Percentiles rank a stretch among this genome's conserved stretches.
phyloP scores from a whole-genome alignment of 176 grass and related monocot genomes.

The Oryza rufipogon region DNA sequence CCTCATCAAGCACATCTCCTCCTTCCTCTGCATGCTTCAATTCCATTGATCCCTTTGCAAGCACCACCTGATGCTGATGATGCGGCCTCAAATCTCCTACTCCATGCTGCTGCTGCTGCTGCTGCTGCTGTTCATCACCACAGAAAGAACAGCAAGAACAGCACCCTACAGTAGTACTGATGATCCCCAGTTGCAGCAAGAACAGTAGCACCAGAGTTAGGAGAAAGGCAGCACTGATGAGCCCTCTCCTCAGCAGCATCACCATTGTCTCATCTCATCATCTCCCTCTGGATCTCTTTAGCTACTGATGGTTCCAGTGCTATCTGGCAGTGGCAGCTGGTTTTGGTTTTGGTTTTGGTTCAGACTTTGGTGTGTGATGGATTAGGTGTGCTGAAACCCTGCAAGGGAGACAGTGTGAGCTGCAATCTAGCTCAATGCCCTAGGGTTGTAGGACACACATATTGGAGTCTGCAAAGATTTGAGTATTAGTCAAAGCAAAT shows the following conservation, averaged over 20 bases:
- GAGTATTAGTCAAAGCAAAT: conserved; percentile 30
- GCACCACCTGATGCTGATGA: neutral
- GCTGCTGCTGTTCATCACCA: neutral
- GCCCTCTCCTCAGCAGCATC: neutral
- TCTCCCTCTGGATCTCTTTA: neutral
- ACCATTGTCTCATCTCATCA: neutral
- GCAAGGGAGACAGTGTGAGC: conserved; percentile 33
- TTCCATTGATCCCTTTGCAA: neutral
- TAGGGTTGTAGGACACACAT: neutral
- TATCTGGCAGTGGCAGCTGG: neutral
- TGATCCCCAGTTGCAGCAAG: conserved; percentile 15
- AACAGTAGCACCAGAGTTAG: neutral
- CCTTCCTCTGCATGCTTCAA: neutral
- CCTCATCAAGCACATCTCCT: conserved; percentile 18
- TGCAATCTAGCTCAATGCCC: conserved; percentile 25
- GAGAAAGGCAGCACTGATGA: neutral
- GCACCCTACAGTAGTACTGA: neutral
- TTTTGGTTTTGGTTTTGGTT: neutral
- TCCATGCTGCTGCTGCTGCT: neutral
- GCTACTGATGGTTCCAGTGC: neutral
- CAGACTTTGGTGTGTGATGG: neutral
- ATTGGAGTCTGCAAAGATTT: neutral
- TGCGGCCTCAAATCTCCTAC: neutral
- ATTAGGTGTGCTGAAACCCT: conserved; percentile 45
- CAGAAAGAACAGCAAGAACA: neutral